Percentiles rank a stretch among this genome's conserved stretches.
These are phyloP conservation scores for Didymella exigua DNA, from an alignment of 2,329 filamentous ascomycete genomes.

Conservation along the genomic window DNA sequence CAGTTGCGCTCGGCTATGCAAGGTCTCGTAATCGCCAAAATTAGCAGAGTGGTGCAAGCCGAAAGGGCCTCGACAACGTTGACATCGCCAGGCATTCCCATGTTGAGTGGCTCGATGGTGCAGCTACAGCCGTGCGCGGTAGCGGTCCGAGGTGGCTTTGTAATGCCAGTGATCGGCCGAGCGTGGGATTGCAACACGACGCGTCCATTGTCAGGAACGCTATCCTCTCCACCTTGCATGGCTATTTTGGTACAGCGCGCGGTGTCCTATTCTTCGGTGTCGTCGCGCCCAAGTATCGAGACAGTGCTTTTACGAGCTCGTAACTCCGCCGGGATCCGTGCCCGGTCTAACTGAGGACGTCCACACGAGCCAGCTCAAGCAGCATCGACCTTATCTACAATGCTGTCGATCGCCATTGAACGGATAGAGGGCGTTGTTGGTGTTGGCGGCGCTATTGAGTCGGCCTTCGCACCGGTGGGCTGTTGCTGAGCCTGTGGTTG, in stretches of 20 bases:
- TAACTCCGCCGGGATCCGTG: background rate
- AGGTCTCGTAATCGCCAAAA: background rate
- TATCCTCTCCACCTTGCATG: background rate
- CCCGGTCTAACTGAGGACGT: background rate
- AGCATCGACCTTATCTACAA: constrained; percentile 47
- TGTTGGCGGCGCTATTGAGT: constrained; percentile 43
- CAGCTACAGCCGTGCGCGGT: constrained; percentile 70
- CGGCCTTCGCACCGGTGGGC: constrained; percentile 22
- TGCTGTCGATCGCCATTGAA: constrained; percentile 49
- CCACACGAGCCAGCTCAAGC: constrained; percentile 24
- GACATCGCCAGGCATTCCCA: background rate
- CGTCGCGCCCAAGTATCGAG: background rate
- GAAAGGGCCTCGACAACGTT: background rate
- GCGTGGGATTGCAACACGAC: constrained; percentile 50
- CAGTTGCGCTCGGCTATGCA: background rate
- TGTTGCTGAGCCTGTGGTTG: constrained; percentile 15
- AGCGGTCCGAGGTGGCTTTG: constrained; percentile 80
- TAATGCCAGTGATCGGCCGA: constrained; percentile 81
- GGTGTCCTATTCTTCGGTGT: background rate
- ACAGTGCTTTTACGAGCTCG: background rate
- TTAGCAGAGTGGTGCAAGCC: background rate
- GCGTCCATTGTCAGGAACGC: background rate
- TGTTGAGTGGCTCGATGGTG: background rate
- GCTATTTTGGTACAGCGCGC: background rate
- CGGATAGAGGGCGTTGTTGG: constrained; percentile 46